Conservation (phyloP, 768 basidiomycete species). For the Fomitopsis pulvina region DNA sequence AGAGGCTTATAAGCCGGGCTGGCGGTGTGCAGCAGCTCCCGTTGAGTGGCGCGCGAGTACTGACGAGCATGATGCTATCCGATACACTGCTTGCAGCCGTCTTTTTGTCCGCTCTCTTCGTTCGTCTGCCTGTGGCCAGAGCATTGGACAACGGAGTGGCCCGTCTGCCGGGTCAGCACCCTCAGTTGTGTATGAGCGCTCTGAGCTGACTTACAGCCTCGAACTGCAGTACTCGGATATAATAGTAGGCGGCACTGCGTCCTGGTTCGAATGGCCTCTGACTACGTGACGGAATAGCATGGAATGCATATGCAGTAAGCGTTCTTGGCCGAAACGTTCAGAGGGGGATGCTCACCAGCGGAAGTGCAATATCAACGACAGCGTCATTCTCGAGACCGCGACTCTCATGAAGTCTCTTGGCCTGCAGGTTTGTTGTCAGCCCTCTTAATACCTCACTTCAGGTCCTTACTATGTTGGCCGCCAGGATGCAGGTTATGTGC, state of each 20-base stretch:
- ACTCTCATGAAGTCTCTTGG: conserved; percentile 45
- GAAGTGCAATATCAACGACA: conserved; percentile 56
- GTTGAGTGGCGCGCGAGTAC: not conserved
- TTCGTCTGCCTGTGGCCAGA: not conserved
- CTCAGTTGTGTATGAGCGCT: no score
- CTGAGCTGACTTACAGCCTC: no score
- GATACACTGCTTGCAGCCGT: not conserved
- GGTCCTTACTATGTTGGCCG: not conserved
- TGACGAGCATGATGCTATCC: not conserved
- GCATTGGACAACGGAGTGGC: conserved; percentile 5
- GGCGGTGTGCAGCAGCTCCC: no score
- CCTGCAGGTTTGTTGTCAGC: conserved; percentile 26
- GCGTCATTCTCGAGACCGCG: conserved; percentile 43
- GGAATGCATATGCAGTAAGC: conserved; percentile 63
- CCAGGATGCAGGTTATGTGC: conserved; percentile 51
- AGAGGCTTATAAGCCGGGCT: no score
- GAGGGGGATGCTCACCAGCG: not conserved
- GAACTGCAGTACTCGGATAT: conserved; percentile 50
- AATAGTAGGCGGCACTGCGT: conserved; percentile 41
- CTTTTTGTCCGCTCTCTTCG: not conserved
- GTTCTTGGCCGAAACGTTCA: not conserved
- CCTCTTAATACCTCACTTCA: not conserved
- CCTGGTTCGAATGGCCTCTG: not conserved
- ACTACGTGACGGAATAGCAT: conserved; percentile 33
- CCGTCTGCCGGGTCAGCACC: conserved; percentile 6